These are phyloP conservation scores for Pterocarpus santalinus DNA, from an alignment of 306 rosid genomes.

Conservation along the genomic window DNA sequence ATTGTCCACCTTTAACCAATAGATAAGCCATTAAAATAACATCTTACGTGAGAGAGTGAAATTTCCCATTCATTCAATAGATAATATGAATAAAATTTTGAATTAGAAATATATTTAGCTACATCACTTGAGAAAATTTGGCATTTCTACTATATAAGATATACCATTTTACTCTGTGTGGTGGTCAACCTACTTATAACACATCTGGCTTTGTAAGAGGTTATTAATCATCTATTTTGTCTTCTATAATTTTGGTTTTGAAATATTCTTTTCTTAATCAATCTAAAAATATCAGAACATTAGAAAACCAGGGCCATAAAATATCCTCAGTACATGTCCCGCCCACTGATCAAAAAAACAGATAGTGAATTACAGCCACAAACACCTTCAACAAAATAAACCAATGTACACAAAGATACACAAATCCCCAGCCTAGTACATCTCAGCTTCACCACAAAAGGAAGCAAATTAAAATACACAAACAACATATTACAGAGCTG, in stretches of 20 bases:
- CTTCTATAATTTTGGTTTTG: not conserved
- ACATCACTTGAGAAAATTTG: not conserved
- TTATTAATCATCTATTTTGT: too few species aligned
- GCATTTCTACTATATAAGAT: too few species aligned
- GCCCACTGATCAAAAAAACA: conserved; percentile 22
- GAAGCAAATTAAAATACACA: conserved; percentile 65
- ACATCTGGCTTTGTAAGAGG: not conserved
- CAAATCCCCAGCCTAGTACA: conserved; percentile 59
- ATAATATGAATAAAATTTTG: too few species aligned
- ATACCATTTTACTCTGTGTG: too few species aligned
- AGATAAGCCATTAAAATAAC: too few species aligned
- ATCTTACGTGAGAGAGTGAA: too few species aligned
- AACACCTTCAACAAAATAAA: conserved; percentile 65
- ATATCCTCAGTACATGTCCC: conserved; percentile 37
- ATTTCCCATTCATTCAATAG: too few species aligned
- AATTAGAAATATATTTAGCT: not conserved
- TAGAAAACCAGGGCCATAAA: conserved; percentile 32
- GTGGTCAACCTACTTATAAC: too few species aligned
- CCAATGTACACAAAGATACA: conserved; percentile 61
- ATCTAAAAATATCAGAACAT: not conserved
- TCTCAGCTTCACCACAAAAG: conserved; percentile 72
- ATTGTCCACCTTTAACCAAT: not conserved
- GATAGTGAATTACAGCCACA: conserved; percentile 53
- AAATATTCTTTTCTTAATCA: not conserved
- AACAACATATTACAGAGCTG: conserved; percentile 59